Percentiles rank a stretch among this genome's conserved stretches.
Conservation (phyloP, 495 filamentous ascomycete genomes). For the Podospora australis region DNA sequence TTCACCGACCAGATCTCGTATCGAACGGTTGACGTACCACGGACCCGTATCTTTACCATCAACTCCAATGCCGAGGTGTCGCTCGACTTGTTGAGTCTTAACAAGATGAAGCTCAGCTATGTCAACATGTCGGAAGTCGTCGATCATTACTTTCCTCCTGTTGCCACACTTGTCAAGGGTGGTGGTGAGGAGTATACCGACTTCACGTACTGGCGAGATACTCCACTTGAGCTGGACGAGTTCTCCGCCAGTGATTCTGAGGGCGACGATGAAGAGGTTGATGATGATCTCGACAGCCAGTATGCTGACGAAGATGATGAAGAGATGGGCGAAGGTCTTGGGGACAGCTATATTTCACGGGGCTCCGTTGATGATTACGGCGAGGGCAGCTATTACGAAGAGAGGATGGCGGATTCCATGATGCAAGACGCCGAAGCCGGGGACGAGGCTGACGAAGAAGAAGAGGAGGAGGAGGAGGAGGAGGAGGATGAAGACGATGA, state of each 20-base stretch:
- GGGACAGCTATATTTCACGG: conserved; percentile 54
- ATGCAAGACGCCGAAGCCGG: conserved; percentile 30
- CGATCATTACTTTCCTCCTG: conserved; percentile 92
- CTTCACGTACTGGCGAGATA: conserved; percentile 81
- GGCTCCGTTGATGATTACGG: conserved; percentile 44
- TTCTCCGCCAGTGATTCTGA: conserved; percentile 73
- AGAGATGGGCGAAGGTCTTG: conserved; percentile 38
- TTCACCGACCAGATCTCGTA: conserved; percentile 96
- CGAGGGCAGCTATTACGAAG: conserved; percentile 34
- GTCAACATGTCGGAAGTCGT: conserved; percentile 93
- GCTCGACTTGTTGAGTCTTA: conserved; percentile 83
- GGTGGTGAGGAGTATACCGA: conserved; percentile 84
- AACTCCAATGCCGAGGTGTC: conserved; percentile 96
- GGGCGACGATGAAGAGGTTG: conserved; percentile 42
- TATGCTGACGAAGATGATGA: conserved; percentile 34
- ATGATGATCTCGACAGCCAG: conserved; percentile 41
- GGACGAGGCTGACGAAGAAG: conserved; percentile 33
- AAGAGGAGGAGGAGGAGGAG: conserved; percentile 31
- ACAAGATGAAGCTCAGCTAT: conserved; percentile 94
- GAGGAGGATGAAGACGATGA: conserved; percentile 9
- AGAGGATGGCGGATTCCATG: conserved; percentile 20
- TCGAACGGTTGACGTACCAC: conserved; percentile 88
- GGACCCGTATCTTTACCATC: conserved; percentile 94
- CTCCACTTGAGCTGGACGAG: conserved; percentile 65
- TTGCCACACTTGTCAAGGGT: conserved; percentile 65